Conservation (phyloP, 257 asterid species). For the Anisodus tanguticus region DNA sequence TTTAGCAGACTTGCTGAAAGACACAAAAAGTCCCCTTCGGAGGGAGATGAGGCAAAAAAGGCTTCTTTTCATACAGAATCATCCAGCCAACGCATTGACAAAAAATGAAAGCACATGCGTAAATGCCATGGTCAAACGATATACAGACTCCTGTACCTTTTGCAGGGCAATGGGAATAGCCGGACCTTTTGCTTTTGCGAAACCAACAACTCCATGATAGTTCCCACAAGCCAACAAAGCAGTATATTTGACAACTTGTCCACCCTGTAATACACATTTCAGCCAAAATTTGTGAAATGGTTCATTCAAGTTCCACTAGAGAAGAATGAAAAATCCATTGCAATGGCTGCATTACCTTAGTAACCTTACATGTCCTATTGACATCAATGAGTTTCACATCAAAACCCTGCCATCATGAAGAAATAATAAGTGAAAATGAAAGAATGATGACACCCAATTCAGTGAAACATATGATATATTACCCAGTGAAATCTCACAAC, state of each 20-base stretch:
- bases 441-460: background rate
- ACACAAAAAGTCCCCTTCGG: background rate
- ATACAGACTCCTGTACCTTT: constrained; percentile 56
- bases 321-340: background rate
- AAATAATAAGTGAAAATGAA: constrained; percentile 28
- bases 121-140: constrained; percentile 1
- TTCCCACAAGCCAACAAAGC: constrained; percentile 95
- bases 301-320: background rate
- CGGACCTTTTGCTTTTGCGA: constrained; percentile 93
- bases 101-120: constrained; percentile 8
- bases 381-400: constrained; percentile 87
- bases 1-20: background rate
- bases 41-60: background rate
- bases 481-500: no score
- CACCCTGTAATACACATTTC: constrained; percentile 60
- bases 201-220: constrained; percentile 91
- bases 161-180: constrained; percentile 77
- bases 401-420: constrained; percentile 70
- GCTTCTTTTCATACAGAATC: background rate
- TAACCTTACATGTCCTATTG: constrained; percentile 82
- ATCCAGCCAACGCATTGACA: background rate
- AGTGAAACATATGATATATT: background rate
- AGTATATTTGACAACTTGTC: constrained; percentile 80
- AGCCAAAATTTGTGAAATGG: constrained; percentile 33
- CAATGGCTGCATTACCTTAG: constrained; percentile 65